A percentile compares a stretch with the other conserved stretches of the same genome.
These are phyloP conservation scores for Strobilomyces confusus DNA, from an alignment of 768 basidiomycete genomes.

Conservation along the genomic window DNA sequence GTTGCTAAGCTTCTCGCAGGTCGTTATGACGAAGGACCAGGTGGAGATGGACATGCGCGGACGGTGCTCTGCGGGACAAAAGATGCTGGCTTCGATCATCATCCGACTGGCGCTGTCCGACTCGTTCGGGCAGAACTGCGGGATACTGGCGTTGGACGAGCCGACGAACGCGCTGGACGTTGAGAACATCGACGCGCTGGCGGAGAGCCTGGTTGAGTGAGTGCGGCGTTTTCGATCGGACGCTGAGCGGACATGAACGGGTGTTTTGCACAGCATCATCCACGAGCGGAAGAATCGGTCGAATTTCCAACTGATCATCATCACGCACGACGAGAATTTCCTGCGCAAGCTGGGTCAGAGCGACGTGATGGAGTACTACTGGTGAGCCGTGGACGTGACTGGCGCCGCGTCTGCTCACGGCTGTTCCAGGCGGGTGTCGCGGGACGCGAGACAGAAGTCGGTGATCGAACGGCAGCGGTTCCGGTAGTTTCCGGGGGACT, in stretches of 20 bases:
- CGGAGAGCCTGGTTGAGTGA: conserved; percentile 87
- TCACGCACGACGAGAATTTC: conserved; percentile 97
- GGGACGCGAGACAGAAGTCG: conserved; percentile 70
- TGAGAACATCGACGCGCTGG: conserved; percentile 94
- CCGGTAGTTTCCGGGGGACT: conserved; percentile 35
- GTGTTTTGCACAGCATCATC: conserved; percentile 70
- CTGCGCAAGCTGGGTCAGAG: conserved; percentile 83
- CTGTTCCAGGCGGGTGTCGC: conserved; percentile 69
- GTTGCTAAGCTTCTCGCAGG: conserved; percentile 43
- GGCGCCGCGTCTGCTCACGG: too few species aligned
- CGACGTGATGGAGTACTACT: conserved; percentile 94
- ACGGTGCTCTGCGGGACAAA: conserved; percentile 96
- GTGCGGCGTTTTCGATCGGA: conserved; percentile 28
- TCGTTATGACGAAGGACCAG: conserved; percentile 98
- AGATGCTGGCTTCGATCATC: conserved; percentile 97
- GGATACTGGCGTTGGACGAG: conserved; percentile 95
- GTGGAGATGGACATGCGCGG: conserved; percentile 99
- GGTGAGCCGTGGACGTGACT: conserved; percentile 54
- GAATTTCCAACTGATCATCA: conserved; percentile 95
- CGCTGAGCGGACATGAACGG: background rate
- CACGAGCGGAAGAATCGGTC: conserved; percentile 84
- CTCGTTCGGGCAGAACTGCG: conserved; percentile 96
- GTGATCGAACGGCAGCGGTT: conserved; percentile 69
- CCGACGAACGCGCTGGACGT: conserved; percentile 96
- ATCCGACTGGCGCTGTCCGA: conserved; percentile 96